Evolutionary conservation across 768 basidiomycete species (phyloP).

Genomic region (Tulasnella sp.): DNA sequence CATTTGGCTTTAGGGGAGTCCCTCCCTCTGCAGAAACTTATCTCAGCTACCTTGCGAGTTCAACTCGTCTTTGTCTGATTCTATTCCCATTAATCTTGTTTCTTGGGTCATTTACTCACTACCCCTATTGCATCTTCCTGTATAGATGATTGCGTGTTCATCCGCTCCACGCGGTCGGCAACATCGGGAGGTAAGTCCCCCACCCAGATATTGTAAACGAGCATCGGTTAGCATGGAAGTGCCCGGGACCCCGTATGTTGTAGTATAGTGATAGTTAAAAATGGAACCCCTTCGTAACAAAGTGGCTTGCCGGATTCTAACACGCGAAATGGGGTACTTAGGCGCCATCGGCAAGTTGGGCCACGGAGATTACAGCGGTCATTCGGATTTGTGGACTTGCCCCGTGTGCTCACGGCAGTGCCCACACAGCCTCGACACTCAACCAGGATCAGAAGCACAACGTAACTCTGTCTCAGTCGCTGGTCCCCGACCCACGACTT

Average conservation of each 20-base stretch:
- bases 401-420: background rate
- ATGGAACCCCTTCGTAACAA: background rate
- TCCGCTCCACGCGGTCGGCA: too few relatives aligned
- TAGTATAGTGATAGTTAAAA: background rate
- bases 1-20: constrained; percentile 34
- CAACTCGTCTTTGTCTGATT: constrained; percentile 9
- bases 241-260: background rate
- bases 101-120: background rate
- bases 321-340: background rate
- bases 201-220: too few relatives aligned
- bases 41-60: constrained; percentile 34
- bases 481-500: background rate
- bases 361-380: background rate
- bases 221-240: background rate
- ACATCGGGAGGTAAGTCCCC: too few relatives aligned
- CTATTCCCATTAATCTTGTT: background rate
- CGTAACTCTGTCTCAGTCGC: background rate
- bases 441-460: background rate
- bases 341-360: background rate
- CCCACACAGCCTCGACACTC: background rate
- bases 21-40: constrained; percentile 32
- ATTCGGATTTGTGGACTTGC: background rate
- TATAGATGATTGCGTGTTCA: too few relatives aligned
- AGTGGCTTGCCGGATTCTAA: background rate
- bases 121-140: background rate